These are phyloP conservation scores for Pelargonium cotyledonis DNA, from an alignment of 441 rosid species.

Conservation along the genomic window DNA sequence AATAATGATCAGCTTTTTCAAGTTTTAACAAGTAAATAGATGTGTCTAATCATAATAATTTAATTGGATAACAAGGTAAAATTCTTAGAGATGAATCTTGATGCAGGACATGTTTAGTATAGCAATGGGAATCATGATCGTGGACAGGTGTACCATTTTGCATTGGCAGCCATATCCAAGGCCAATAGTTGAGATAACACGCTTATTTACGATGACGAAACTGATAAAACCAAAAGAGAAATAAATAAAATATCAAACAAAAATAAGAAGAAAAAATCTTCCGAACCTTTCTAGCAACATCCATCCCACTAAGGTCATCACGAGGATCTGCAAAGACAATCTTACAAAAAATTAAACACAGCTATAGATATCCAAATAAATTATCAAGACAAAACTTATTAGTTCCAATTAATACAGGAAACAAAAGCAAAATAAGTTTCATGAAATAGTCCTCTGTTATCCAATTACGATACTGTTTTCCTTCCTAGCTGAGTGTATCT, in stretches of 20 bases:
- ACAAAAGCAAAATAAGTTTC: neutral
- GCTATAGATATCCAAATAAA: conserved; percentile 10
- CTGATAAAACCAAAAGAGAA: neutral
- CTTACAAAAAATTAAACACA: conserved; percentile 13
- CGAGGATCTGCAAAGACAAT: conserved; percentile 74
- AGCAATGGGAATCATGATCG: neutral
- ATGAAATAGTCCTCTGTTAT: neutral
- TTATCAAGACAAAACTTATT: conserved; percentile 3
- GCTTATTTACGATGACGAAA: neutral
- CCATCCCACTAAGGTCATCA: conserved; percentile 94
- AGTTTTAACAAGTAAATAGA: neutral
- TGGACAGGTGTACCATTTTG: neutral
- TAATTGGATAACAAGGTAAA: neutral
- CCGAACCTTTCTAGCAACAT: conserved; percentile 90
- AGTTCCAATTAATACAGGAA: neutral
- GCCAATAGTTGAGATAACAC: neutral
- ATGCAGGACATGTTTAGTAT: neutral
- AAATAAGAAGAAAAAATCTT: conserved; percentile 2
- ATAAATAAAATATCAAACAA: neutral
- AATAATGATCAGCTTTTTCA: neutral
- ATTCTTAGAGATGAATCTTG: neutral
- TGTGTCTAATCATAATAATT: neutral
- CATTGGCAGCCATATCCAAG: neutral
- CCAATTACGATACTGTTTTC: neutral
- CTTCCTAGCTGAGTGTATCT: neutral